Conservation (phyloP, 2,329 filamentous ascomycete species). For the Aureobasidium sp. region DNA sequence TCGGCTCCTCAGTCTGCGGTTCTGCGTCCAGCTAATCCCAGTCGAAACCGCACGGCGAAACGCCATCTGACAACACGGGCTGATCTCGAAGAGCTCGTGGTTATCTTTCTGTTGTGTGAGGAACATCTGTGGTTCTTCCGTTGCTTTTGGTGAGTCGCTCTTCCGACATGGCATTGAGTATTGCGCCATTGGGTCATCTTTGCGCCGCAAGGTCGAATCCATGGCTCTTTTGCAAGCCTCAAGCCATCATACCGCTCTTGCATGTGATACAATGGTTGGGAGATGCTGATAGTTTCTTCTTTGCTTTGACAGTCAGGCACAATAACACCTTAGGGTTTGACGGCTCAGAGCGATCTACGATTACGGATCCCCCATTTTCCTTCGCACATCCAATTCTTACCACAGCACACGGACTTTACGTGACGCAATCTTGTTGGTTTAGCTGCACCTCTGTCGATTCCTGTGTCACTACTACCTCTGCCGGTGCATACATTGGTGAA, state of each 20-base stretch:
- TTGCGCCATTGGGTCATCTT: background rate
- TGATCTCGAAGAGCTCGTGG: background rate
- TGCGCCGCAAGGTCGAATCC: background rate
- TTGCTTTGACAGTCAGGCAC: conserved; percentile 1
- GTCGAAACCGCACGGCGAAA: background rate
- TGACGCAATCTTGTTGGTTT: conserved; percentile 10
- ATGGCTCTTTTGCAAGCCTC: background rate
- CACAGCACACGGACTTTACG: background rate
- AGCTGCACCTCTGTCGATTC: conserved; percentile 3
- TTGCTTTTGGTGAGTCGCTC: conserved; percentile 1
- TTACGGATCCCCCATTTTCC: conserved; percentile 8
- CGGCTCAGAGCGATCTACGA: conserved; percentile 2
- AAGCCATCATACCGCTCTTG: background rate
- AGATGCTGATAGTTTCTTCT: background rate
- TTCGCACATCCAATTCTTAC: background rate
- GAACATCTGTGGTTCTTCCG: background rate
- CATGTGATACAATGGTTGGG: background rate
- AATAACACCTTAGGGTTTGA: background rate
- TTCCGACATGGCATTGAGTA: background rate
- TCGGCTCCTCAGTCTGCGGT: conserved; percentile 15
- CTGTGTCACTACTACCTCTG: background rate
- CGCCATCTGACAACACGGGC: conserved; percentile 4
- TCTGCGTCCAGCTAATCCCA: conserved; percentile 7
- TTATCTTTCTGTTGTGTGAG: conserved; percentile 10
- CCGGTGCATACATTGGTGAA: background rate